Conservation (phyloP, 1,139 yeast genomes). For the Zygosaccharomyces sapae region DNA sequence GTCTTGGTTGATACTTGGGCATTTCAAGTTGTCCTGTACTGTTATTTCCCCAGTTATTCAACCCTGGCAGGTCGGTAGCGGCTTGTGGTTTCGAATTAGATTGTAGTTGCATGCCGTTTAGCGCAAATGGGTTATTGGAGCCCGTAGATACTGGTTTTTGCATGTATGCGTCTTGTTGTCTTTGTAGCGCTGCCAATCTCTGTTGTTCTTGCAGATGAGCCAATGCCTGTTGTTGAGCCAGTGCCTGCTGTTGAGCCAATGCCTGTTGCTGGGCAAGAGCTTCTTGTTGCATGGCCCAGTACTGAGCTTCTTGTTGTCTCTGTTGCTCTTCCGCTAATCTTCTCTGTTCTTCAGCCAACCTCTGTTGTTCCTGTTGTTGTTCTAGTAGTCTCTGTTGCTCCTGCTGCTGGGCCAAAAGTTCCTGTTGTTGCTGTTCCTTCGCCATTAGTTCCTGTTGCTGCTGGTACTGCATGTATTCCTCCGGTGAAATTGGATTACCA, state of each 20-base stretch:
- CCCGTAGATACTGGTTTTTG: constrained; percentile 68
- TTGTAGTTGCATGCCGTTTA: constrained; percentile 33
- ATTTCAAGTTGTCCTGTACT: not conserved
- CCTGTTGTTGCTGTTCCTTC: constrained; percentile 38
- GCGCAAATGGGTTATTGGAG: constrained; percentile 86
- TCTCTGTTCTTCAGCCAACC: constrained; percentile 22
- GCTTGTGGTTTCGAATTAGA: not conserved
- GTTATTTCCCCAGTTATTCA: not conserved
- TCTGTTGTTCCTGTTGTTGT: constrained; percentile 37
- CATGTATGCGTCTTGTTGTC: constrained; percentile 40
- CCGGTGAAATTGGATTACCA: constrained; percentile 64
- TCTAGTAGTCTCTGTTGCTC: constrained; percentile 39
- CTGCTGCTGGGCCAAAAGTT: constrained; percentile 35
- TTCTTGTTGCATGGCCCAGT: constrained; percentile 36
- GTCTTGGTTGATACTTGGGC: constrained; percentile 28
- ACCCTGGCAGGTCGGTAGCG: constrained; percentile 7
- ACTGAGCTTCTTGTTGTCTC: constrained; percentile 35
- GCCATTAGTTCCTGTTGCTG: constrained; percentile 22
- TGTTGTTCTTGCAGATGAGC: constrained; percentile 29
- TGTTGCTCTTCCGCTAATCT: constrained; percentile 25
- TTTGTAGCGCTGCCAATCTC: constrained; percentile 31
- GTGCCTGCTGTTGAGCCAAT: constrained; percentile 32
- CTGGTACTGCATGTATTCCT: constrained; percentile 37
- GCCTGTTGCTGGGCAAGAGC: constrained; percentile 31
- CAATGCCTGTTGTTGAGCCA: constrained; percentile 24